Conservation (phyloP, 208 protist genomes). For the Acanthamoeba royreba region DNA sequence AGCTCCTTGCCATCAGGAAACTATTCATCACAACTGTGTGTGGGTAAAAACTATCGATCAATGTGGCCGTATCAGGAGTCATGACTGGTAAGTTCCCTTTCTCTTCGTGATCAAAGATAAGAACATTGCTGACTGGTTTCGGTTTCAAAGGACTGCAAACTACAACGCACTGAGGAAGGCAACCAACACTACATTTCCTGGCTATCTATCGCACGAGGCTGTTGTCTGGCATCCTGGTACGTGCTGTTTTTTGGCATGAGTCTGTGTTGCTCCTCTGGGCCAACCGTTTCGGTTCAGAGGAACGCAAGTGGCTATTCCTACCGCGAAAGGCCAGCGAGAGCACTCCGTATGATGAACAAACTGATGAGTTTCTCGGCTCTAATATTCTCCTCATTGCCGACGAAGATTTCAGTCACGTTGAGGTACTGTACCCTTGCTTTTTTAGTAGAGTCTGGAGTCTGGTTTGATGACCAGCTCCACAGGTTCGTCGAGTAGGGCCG, state of each 20-base stretch:
- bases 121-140: no score
- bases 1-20: neutral
- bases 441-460: neutral
- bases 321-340: conserved; percentile 60
- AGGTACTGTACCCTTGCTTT: no score
- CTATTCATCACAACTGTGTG: conserved; percentile 51
- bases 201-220: conserved; percentile 69
- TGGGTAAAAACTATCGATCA: conserved; percentile 63
- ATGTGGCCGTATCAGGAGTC: conserved; percentile 24
- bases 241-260: no score
- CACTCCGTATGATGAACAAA: conserved; percentile 61
- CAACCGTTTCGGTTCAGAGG: no score
- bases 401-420: conserved; percentile 34
- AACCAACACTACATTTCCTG: conserved; percentile 57
- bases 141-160: neutral
- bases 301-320: conserved; percentile 70
- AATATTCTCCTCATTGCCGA: conserved; percentile 30
- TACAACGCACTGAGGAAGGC: conserved; percentile 52
- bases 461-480: neutral
- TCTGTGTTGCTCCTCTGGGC: no score
- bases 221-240: conserved; percentile 23
- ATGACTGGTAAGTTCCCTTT: conserved; percentile 51
- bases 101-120: no score
- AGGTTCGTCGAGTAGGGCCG: neutral
- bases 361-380: conserved; percentile 19